These are phyloP conservation scores for Phaeosphaeria sp. DNA, from an alignment of 2,329 filamentous ascomycete genomes.

Conservation along the genomic window DNA sequence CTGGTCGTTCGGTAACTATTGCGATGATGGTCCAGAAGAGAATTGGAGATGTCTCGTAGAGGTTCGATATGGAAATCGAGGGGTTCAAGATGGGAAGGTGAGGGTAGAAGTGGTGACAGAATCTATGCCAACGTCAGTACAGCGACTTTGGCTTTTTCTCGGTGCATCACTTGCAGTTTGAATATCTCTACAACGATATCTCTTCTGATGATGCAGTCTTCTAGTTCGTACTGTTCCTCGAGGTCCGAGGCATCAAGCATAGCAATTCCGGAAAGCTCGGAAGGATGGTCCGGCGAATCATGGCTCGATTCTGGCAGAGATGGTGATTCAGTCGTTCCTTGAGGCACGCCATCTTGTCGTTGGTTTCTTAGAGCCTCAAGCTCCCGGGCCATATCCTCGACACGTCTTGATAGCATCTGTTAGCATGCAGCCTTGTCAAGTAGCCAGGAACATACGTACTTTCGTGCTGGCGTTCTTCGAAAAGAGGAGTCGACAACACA, in stretches of 20 bases:
- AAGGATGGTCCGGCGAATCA: conserved; percentile 16
- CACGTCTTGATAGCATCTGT: conserved; percentile 13
- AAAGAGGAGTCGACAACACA: conserved; percentile 32
- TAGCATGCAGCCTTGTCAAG: neutral
- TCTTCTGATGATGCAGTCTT: conserved; percentile 15
- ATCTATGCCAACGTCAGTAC: conserved; percentile 12
- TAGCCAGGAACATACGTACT: conserved; percentile 10
- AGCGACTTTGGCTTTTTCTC: neutral
- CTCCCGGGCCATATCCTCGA: conserved; percentile 34
- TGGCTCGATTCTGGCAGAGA: conserved; percentile 11
- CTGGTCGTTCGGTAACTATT: conserved; percentile 13
- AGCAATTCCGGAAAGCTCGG: conserved; percentile 10
- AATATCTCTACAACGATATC: conserved; percentile 22
- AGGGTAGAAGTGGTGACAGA: conserved; percentile 23
- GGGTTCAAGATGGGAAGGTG: conserved; percentile 28
- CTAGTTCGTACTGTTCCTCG: conserved; percentile 20
- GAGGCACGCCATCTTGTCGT: conserved; percentile 5
- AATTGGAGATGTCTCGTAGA: conserved; percentile 22
- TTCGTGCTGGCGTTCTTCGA: conserved; percentile 31
- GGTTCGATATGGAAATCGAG: conserved; percentile 17
- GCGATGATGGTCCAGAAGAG: conserved; percentile 32
- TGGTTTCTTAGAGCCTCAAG: conserved; percentile 23
- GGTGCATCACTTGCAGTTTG: conserved; percentile 14
- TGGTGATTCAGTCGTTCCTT: conserved; percentile 19
- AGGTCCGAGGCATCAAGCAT: conserved; percentile 15